phyloP scores from a whole-genome alignment of 176 grass and related monocot species.

The Musa troglodytarum region DNA sequence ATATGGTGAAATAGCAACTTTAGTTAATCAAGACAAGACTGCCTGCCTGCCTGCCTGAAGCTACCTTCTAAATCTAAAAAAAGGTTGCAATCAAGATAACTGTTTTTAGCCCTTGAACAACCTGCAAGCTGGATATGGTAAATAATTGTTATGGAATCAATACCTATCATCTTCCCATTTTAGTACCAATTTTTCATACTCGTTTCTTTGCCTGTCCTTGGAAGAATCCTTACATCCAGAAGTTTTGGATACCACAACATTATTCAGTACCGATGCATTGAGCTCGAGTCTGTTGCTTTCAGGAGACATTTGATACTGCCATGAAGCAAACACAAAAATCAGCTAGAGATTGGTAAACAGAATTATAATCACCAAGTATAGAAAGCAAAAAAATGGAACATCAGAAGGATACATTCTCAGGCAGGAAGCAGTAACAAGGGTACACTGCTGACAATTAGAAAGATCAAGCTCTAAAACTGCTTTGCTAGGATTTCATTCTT shows the following conservation, averaged over 20 bases:
- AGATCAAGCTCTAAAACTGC: constrained; percentile 24
- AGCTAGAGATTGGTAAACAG: too few relatives aligned
- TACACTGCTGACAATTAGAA: constrained; percentile 2
- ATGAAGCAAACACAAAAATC: neutral
- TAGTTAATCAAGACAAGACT: too few relatives aligned
- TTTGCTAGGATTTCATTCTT: constrained; percentile 23
- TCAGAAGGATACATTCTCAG: constrained; percentile 35
- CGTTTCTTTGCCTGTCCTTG: constrained; percentile 21
- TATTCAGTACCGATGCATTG: constrained; percentile 30
- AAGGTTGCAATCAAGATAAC: too few relatives aligned
- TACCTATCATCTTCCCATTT: too few relatives aligned
- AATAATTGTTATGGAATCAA: too few relatives aligned
- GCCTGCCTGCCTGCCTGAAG: too few relatives aligned
- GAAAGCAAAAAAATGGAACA: constrained; percentile 9
- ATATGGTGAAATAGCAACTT: too few relatives aligned
- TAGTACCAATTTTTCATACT: constrained; percentile 27
- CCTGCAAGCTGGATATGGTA: too few relatives aligned
- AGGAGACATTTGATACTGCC: constrained; percentile 6
- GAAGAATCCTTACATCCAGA: constrained; percentile 19
- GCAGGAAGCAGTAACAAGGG: constrained; percentile 28
- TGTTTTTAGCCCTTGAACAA: too few relatives aligned
- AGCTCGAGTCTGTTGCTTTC: constrained; percentile 10
- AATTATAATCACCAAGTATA: neutral
- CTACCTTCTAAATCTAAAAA: too few relatives aligned
- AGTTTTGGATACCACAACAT: constrained; percentile 21